Conservation (phyloP, 2,329 filamentous ascomycete species). For the Hymenoscyphus occultus region DNA sequence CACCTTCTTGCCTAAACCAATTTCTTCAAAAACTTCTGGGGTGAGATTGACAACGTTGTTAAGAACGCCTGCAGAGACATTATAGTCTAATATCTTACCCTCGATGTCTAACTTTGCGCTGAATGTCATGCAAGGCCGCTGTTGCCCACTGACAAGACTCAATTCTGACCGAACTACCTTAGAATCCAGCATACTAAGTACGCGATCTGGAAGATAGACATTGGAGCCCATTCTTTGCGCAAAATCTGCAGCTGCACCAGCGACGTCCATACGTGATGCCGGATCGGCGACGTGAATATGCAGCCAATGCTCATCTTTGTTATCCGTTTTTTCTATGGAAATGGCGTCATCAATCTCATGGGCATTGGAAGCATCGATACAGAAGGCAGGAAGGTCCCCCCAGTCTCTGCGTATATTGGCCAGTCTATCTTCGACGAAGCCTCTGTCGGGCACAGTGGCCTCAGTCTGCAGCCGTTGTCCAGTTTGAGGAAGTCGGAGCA, state of each 20-base stretch:
- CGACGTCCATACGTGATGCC: constrained; percentile 62
- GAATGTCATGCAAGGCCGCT: constrained; percentile 57
- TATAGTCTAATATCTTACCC: constrained; percentile 53
- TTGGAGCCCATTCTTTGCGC: constrained; percentile 59
- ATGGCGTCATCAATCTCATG: constrained; percentile 77
- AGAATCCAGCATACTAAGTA: constrained; percentile 56
- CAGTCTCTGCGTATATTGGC: constrained; percentile 55
- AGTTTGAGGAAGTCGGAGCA: constrained; percentile 52
- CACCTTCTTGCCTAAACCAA: constrained; percentile 17
- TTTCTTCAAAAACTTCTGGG: constrained; percentile 46
- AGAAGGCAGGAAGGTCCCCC: constrained; percentile 60
- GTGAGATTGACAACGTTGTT: constrained; percentile 56
- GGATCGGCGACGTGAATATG: constrained; percentile 79
- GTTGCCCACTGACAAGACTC: constrained; percentile 47
- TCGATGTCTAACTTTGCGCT: constrained; percentile 54
- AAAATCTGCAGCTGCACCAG: constrained; percentile 56
- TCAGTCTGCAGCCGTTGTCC: constrained; percentile 32
- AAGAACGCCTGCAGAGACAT: constrained; percentile 53
- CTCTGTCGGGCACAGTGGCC: constrained; percentile 37
- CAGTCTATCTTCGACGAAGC: constrained; percentile 44
- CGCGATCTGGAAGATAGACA: constrained; percentile 58
- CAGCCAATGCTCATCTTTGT: constrained; percentile 62
- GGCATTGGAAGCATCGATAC: constrained; percentile 66
- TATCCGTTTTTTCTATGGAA: constrained; percentile 60
- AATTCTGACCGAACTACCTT: constrained; percentile 48